Conservation (phyloP, 345 rosid species). For the Jatropha curcas region DNA sequence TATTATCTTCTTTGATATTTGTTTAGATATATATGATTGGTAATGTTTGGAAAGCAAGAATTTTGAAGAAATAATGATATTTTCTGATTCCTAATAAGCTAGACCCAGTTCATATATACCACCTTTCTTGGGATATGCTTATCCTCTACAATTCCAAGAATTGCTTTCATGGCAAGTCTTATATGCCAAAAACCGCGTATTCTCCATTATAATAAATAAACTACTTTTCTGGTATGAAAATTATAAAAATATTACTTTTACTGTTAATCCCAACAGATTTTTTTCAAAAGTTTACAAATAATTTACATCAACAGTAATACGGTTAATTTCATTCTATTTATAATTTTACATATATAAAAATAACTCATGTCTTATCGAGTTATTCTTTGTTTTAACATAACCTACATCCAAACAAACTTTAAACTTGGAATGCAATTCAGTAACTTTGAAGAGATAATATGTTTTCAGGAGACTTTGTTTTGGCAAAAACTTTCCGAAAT, state of each 20-base stretch:
- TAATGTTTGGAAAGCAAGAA: neutral
- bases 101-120: neutral
- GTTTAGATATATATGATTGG: neutral
- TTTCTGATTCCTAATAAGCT: neutral
- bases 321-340: too few species aligned
- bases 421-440: neutral
- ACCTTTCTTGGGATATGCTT: conserved; percentile 11
- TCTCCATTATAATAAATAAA: neutral
- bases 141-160: neutral
- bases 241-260: too few species aligned
- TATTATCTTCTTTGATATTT: neutral
- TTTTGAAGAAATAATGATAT: neutral
- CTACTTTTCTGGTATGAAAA: too few species aligned
- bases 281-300: too few species aligned
- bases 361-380: too few species aligned
- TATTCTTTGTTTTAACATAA: too few species aligned
- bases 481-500: neutral
- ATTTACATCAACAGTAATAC: too few species aligned
- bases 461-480: neutral
- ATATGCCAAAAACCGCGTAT: conserved; percentile 10
- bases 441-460: too few species aligned
- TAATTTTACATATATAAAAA: too few species aligned
- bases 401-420: too few species aligned
- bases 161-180: conserved; percentile 13
- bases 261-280: too few species aligned